A percentile compares a stretch with the other conserved stretches of the same genome.
Evolutionary conservation across 2,329 filamentous ascomycete species (phyloP).

Genomic region (Aspergillus tamarii): DNA sequence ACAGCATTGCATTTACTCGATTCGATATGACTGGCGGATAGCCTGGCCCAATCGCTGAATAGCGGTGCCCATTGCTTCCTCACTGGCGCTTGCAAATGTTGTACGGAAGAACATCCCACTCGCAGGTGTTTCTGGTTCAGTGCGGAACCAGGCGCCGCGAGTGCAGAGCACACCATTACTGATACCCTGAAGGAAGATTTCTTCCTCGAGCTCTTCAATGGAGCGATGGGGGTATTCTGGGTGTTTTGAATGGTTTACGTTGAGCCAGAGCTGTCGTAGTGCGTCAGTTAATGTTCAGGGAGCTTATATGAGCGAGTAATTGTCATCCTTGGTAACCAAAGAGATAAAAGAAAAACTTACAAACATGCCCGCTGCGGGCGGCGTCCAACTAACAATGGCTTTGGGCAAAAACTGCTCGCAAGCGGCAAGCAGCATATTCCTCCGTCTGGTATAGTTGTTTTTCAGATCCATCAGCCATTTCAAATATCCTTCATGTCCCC

Average conservation of each 20-base stretch:
- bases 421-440: conserved; percentile 72
- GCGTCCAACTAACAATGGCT: conserved; percentile 73
- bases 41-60: not conserved
- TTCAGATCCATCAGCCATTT: conserved; percentile 79
- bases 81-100: not conserved
- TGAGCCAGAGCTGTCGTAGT: not conserved
- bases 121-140: not conserved
- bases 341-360: not conserved
- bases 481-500: conserved; percentile 84
- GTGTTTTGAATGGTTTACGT: not conserved
- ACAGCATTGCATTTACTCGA: not conserved
- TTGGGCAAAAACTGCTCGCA: conserved; percentile 74
- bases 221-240: not conserved
- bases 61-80: not conserved
- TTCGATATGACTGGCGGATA: not conserved
- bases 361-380: conserved; percentile 68
- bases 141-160: not conserved
- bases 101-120: not conserved
- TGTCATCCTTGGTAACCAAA: not conserved
- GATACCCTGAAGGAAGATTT: not conserved
- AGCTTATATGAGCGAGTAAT: not conserved
- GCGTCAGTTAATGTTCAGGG: not conserved
- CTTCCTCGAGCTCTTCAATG: not conserved
- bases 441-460: conserved; percentile 71
- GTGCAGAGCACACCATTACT: not conserved